Percentiles rank a stretch among this genome's conserved stretches.
Conservation (phyloP, 768 basidiomycete genomes). For the Pulveroboletus sp. region DNA sequence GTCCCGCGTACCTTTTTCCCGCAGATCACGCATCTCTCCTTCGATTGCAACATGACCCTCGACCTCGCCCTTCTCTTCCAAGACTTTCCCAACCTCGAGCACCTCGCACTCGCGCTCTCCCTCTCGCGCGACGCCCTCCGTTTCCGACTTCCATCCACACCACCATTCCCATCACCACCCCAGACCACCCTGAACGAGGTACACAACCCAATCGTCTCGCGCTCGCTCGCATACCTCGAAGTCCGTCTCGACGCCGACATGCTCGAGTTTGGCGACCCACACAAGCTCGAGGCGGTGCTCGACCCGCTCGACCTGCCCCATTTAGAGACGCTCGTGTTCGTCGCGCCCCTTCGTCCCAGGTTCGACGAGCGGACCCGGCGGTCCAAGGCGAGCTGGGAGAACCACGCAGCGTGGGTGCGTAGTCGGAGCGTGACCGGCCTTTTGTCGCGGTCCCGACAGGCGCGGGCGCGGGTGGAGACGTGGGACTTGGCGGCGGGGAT, state of each 20-base stretch:
- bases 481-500: background rate
- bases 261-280: slow-evolving; percentile 20
- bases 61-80: slow-evolving; percentile 18
- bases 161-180: too few relatives aligned
- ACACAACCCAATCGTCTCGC: background rate
- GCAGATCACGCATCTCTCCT: slow-evolving; percentile 23
- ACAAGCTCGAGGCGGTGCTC: slow-evolving; percentile 16
- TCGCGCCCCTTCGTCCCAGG: background rate
- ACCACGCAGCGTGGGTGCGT: slow-evolving; percentile 13
- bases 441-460: slow-evolving; percentile 12
- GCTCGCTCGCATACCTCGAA: slow-evolving; percentile 12
- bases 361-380: background rate
- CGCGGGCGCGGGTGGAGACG: slow-evolving; percentile 5
- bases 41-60: slow-evolving; percentile 18
- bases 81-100: slow-evolving; percentile 16
- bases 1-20: slow-evolving; percentile 15
- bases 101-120: slow-evolving; percentile 15
- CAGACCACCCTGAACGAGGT: too few relatives aligned
- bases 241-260: slow-evolving; percentile 20
- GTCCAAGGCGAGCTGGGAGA: background rate
- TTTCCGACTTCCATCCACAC: slow-evolving; percentile 4
- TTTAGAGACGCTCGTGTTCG: slow-evolving; percentile 14
- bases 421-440: slow-evolving; percentile 10
- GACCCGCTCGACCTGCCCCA: slow-evolving; percentile 21
- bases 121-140: slow-evolving; percentile 10